Evolutionary conservation across 176 grass and related monocot species (phyloP).

Genomic region (Triticum monococcum): DNA sequence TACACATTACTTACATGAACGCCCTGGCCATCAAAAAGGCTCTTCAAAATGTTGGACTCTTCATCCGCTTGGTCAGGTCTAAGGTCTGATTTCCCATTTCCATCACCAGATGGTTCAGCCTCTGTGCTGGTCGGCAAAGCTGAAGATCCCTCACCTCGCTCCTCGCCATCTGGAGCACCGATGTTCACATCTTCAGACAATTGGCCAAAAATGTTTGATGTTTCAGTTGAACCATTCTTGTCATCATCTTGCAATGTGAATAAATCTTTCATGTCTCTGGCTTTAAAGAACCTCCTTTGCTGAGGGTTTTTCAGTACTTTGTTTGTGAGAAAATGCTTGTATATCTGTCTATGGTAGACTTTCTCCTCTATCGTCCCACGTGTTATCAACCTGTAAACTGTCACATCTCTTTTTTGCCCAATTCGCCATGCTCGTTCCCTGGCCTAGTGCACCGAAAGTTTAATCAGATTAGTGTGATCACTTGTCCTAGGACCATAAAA

Average conservation of each 20-base stretch:
- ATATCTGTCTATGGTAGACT: constrained; percentile 90
- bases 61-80: constrained; percentile 39
- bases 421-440: constrained; percentile 96
- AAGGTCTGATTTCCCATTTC: constrained; percentile 32
- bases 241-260: constrained; percentile 51
- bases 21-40: constrained; percentile 77
- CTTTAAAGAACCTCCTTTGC: constrained; percentile 91
- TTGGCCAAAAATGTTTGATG: constrained; percentile 83
- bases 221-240: constrained; percentile 56
- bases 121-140: constrained; percentile 15
- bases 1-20: constrained; percentile 70
- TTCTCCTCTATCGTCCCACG: constrained; percentile 97
- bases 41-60: constrained; percentile 71
- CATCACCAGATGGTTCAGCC: constrained; percentile 29
- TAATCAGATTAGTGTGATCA: constrained; percentile 15
- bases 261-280: constrained; percentile 96
- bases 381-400: constrained; percentile 84
- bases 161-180: constrained; percentile 30
- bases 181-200: constrained; percentile 71
- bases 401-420: constrained; percentile 86
- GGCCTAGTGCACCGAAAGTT: constrained; percentile 55
- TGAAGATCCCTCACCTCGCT: constrained; percentile 19
- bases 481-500: not conserved
- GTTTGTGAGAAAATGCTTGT: constrained; percentile 93
- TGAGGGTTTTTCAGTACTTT: constrained; percentile 93